phyloP scores from a whole-genome alignment of 345 rosid species.

The Ceriops decandra region DNA sequence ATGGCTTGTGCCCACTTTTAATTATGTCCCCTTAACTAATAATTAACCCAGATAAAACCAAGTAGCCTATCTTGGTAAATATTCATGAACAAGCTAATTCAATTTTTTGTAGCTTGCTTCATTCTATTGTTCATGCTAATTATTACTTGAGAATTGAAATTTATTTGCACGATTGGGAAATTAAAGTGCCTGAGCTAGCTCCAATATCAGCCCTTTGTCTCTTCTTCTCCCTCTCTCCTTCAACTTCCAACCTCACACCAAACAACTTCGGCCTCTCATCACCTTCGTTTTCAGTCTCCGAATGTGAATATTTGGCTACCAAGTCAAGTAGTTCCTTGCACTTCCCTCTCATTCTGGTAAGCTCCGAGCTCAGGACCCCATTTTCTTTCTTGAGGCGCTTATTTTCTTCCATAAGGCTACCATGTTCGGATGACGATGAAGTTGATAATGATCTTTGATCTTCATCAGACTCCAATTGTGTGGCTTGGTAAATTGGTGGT shows the following conservation, averaged over 20 bases:
- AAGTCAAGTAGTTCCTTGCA: conserved; percentile 69
- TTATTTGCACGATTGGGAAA: conserved; percentile 51
- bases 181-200: conserved; percentile 34
- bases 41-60: no score
- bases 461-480: conserved; percentile 38
- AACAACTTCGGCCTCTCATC: conserved; percentile 54
- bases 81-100: no score
- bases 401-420: conserved; percentile 51
- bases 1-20: no score
- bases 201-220: conserved; percentile 33
- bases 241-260: conserved; percentile 63
- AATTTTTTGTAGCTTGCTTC: no score
- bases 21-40: no score
- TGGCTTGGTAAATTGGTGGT: conserved; percentile 8
- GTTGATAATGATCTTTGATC: conserved; percentile 62
- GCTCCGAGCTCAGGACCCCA: conserved; percentile 49
- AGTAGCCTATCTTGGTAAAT: no score
- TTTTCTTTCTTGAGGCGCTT: conserved; percentile 65
- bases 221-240: conserved; percentile 34
- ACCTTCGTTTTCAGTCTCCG: conserved; percentile 21
- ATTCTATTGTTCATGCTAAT: no score
- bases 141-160: no score
- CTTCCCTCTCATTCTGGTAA: conserved; percentile 51
- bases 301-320: conserved; percentile 36
- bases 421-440: conserved; percentile 47